Percentiles rank a stretch among this genome's conserved stretches.
Evolutionary conservation across 768 basidiomycete genomes (phyloP).

Genomic region (Serendipita sp.): DNA sequence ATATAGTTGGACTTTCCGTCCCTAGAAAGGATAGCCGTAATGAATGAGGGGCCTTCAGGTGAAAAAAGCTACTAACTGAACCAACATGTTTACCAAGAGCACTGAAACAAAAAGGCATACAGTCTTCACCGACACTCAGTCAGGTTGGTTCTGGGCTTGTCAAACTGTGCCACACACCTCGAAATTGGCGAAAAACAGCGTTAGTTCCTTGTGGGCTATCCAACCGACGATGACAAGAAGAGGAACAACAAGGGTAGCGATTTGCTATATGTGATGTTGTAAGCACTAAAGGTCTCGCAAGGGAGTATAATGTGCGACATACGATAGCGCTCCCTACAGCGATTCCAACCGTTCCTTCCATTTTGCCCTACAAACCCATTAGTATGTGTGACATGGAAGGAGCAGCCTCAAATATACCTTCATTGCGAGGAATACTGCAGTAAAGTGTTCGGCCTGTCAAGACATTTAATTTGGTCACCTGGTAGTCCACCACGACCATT

Average conservation of each 20-base stretch:
- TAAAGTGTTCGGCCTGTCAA: slow-evolving; percentile 49
- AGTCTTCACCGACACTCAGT: slow-evolving; percentile 29
- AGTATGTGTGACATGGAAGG: too few species aligned
- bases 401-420: slow-evolving; percentile 17
- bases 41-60: neutral
- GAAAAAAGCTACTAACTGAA: slow-evolving; percentile 20
- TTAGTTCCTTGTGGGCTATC: slow-evolving; percentile 58
- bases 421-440: slow-evolving; percentile 12
- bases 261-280: slow-evolving; percentile 37
- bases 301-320: slow-evolving; percentile 16
- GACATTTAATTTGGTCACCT: neutral
- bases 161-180: slow-evolving; percentile 31
- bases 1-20: slow-evolving; percentile 84
- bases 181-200: slow-evolving; percentile 73
- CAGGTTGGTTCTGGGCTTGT: slow-evolving; percentile 6
- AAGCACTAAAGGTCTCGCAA: neutral
- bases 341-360: slow-evolving; percentile 60
- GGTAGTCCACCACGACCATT: neutral
- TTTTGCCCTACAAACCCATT: slow-evolving; percentile 38
- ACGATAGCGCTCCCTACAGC: slow-evolving; percentile 74
- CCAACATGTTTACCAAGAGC: slow-evolving; percentile 68
- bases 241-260: slow-evolving; percentile 73
- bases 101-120: slow-evolving; percentile 76
- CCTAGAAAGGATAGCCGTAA: slow-evolving; percentile 20
- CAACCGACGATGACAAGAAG: slow-evolving; percentile 80